These are phyloP conservation scores for Tuctoria greenei DNA, from an alignment of 176 grass and related monocot species.

Conservation along the genomic window DNA sequence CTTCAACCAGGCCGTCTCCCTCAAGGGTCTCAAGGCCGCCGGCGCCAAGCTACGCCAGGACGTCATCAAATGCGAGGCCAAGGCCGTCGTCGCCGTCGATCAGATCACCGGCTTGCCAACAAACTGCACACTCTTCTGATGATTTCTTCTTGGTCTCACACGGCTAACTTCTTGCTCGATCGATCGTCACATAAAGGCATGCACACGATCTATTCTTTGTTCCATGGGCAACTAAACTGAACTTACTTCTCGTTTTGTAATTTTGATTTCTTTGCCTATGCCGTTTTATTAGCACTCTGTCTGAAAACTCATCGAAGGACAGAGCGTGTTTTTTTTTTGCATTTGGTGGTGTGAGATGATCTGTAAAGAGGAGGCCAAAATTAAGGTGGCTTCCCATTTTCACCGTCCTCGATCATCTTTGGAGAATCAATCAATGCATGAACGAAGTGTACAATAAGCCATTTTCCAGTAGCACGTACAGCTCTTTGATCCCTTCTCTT, in stretches of 20 bases:
- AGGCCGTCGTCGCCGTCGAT: constrained; percentile 58
- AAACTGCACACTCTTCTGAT: constrained; percentile 69
- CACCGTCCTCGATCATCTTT: background rate
- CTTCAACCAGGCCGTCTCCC: constrained; percentile 89
- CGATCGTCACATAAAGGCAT: background rate
- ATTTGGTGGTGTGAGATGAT: background rate
- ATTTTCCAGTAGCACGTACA: background rate
- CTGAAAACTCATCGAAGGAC: background rate
- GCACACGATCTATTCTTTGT: constrained; percentile 30
- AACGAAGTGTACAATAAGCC: constrained; percentile 7
- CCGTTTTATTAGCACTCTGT: background rate
- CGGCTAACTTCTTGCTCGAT: too few relatives aligned
- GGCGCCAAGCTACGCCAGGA: constrained; percentile 86
- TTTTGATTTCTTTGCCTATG: background rate
- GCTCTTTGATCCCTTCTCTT: background rate
- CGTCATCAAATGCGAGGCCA: constrained; percentile 49
- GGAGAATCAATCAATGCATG: background rate
- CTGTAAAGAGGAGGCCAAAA: constrained; percentile 13
- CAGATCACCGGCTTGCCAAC: constrained; percentile 69
- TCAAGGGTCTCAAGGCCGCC: constrained; percentile 87
- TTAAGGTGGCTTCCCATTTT: background rate
- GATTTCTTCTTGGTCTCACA: background rate
- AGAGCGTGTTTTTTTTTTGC: background rate
- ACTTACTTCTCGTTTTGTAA: constrained; percentile 10
- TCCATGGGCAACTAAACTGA: background rate